Evolutionary conservation across 1,284 basidiomycete genomes (phyloP).

Genomic region (Leccinum pseudoinsigne): DNA sequence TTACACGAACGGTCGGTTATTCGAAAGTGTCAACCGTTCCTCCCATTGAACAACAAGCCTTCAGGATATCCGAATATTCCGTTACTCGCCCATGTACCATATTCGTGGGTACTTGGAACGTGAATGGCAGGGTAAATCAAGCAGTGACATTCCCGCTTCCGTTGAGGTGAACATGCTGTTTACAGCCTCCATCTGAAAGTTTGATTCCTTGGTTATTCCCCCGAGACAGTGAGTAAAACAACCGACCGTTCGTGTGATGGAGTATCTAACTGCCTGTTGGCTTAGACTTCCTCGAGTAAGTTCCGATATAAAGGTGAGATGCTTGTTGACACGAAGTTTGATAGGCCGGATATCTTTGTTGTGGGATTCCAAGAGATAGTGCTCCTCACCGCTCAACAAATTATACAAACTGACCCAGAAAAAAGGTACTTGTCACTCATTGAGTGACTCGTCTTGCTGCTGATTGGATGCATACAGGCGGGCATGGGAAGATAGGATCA

Average conservation of each 20-base stretch:
- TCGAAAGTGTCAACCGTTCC: background rate
- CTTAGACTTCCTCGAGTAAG: slow-evolving; percentile 61
- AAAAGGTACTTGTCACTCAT: slow-evolving; percentile 58
- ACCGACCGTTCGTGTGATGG: background rate
- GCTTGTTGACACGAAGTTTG: slow-evolving; percentile 6
- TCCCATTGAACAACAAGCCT: slow-evolving; percentile 6
- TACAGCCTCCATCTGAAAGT: slow-evolving; percentile 76
- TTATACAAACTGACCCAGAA: slow-evolving; percentile 94
- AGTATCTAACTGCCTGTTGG: slow-evolving; percentile 12
- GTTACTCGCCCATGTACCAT: slow-evolving; percentile 71
- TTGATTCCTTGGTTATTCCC: slow-evolving; percentile 93
- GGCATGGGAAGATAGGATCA: slow-evolving; percentile 84
- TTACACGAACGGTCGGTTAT: slow-evolving; percentile 60
- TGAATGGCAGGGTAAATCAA: slow-evolving; percentile 79
- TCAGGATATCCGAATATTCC: slow-evolving; percentile 85
- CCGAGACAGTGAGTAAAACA: slow-evolving; percentile 53
- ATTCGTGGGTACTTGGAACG: slow-evolving; percentile 94
- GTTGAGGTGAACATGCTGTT: slow-evolving; percentile 14
- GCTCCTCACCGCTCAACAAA: slow-evolving; percentile 94
- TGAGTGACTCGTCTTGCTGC: background rate
- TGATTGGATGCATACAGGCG: slow-evolving; percentile 47
- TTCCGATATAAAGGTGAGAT: slow-evolving; percentile 3
- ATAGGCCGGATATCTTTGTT: slow-evolving; percentile 88
- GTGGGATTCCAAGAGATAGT: slow-evolving; percentile 98
- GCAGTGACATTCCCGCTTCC: slow-evolving; percentile 7